phyloP scores from a whole-genome alignment of 108 stramenopile genomes.

The Fistulifera pelliculosa region DNA sequence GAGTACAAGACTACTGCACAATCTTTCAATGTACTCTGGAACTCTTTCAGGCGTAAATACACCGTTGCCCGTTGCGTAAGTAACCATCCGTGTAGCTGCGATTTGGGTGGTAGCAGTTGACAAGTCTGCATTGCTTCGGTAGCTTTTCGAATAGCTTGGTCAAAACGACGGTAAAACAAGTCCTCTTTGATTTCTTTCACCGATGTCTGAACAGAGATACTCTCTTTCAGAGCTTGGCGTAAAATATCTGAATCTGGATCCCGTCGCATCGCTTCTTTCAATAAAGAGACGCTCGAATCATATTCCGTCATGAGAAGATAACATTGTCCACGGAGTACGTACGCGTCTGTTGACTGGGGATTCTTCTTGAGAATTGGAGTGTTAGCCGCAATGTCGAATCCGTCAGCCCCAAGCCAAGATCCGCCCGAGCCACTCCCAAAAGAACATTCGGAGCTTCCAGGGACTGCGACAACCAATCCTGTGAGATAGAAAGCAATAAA shows the following conservation, averaged over 20 bases:
- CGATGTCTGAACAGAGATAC: constrained; percentile 7
- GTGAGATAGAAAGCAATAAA: constrained; percentile 5
- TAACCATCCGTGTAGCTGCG: constrained; percentile 21
- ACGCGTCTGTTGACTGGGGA: constrained; percentile 14
- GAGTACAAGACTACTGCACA: constrained; percentile 20
- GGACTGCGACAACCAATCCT: neutral
- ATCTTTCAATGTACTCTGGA: constrained; percentile 22
- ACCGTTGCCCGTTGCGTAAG: constrained; percentile 28
- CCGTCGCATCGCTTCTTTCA: constrained; percentile 31
- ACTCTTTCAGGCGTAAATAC: constrained; percentile 30
- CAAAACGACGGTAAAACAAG: constrained; percentile 20
- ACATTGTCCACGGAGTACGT: constrained; percentile 24
- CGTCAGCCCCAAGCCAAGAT: constrained; percentile 30
- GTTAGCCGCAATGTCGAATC: constrained; percentile 23
- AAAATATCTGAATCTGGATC: constrained; percentile 26
- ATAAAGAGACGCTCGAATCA: constrained; percentile 2
- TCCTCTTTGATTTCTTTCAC: constrained; percentile 6
- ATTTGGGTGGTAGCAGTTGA: constrained; percentile 14
- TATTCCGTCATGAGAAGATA: constrained; percentile 23
- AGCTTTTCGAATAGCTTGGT: constrained; percentile 15
- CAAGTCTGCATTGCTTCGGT: constrained; percentile 6
- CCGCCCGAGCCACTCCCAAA: constrained; percentile 22
- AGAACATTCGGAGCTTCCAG: constrained; percentile 17
- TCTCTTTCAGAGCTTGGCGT: constrained; percentile 9
- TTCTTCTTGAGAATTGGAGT: constrained; percentile 8